Evolutionary conservation across 2,329 filamentous ascomycete genomes (phyloP).

Genomic region (Fusarium sp.): DNA sequence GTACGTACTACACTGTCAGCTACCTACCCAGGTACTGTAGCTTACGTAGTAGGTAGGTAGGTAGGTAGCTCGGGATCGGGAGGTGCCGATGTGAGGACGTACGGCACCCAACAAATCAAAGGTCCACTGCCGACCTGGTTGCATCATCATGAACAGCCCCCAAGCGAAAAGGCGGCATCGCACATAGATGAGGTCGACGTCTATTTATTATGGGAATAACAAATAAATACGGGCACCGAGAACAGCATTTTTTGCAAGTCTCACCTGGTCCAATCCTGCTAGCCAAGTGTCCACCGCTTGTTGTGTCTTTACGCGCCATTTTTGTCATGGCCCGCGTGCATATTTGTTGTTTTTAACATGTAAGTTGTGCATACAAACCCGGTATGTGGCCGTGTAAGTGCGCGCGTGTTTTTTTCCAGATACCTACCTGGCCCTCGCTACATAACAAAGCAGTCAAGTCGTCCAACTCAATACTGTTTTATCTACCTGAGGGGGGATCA

Average conservation of each 20-base stretch:
- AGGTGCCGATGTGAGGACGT: conserved; percentile 25
- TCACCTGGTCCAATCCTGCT: not conserved
- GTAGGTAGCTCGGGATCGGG: conserved; percentile 17
- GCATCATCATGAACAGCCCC: conserved; percentile 28
- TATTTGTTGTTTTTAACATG: conserved; percentile 36
- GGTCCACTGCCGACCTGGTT: not conserved
- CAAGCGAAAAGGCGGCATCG: not conserved
- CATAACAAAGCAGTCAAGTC: not conserved
- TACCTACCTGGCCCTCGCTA: not conserved
- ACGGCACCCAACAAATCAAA: conserved; percentile 19
- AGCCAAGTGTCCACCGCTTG: conserved; percentile 12
- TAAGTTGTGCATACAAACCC: conserved; percentile 22
- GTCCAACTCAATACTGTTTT: not conserved
- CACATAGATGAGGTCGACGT: not conserved
- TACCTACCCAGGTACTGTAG: too few relatives aligned
- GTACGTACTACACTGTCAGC: too few relatives aligned
- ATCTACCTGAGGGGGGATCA: conserved; percentile 1
- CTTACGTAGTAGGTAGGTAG: not conserved
- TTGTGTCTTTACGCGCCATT: conserved; percentile 28
- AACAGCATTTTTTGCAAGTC: not conserved
- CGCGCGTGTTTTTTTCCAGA: conserved; percentile 1
- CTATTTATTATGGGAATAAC: conserved; percentile 9
- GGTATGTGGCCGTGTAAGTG: conserved; percentile 10
- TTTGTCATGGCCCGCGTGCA: conserved; percentile 25
- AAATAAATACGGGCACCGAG: not conserved